phyloP scores from a whole-genome alignment of 805 yeast species.

The Candida maesae region DNA sequence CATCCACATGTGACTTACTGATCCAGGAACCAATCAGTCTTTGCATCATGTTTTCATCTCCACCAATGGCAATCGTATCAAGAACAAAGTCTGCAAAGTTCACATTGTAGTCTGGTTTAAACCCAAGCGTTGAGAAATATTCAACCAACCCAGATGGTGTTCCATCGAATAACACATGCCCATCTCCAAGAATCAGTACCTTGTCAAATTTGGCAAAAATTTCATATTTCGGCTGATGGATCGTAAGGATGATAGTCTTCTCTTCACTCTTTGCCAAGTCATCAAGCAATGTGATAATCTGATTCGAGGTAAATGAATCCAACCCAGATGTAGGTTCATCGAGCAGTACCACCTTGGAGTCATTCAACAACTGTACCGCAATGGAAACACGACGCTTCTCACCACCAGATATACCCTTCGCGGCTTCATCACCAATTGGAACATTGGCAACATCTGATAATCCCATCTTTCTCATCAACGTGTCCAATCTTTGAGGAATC shows the following conservation, averaged over 20 bases:
- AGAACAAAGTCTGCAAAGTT: conserved; percentile 74
- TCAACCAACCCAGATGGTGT: conserved; percentile 38
- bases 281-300: conserved; percentile 58
- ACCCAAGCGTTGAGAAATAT: conserved; percentile 37
- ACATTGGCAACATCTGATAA: conserved; percentile 17
- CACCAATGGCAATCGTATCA: conserved; percentile 57
- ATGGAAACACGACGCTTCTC: conserved; percentile 83
- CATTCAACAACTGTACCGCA: conserved; percentile 70
- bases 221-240: conserved; percentile 79
- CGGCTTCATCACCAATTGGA: conserved; percentile 51
- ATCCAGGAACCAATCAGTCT: conserved; percentile 13
- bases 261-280: conserved; percentile 50
- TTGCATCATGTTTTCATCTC: conserved; percentile 8
- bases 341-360: conserved; percentile 59
- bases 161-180: conserved; percentile 57
- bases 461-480: conserved; percentile 62
- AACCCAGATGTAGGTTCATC: conserved; percentile 92
- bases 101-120: conserved; percentile 43
- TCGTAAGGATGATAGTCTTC: conserved; percentile 69
- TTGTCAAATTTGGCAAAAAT: conserved; percentile 62
- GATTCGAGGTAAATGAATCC: conserved; percentile 72
- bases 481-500: conserved; percentile 46
- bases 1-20: too few species aligned
- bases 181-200: conserved; percentile 53
- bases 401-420: conserved; percentile 70